Evolutionary conservation across 257 asterid species (phyloP), one percentile per base, ranked within the genome.

Genomic region (Solanum sejunctum): DNA sequence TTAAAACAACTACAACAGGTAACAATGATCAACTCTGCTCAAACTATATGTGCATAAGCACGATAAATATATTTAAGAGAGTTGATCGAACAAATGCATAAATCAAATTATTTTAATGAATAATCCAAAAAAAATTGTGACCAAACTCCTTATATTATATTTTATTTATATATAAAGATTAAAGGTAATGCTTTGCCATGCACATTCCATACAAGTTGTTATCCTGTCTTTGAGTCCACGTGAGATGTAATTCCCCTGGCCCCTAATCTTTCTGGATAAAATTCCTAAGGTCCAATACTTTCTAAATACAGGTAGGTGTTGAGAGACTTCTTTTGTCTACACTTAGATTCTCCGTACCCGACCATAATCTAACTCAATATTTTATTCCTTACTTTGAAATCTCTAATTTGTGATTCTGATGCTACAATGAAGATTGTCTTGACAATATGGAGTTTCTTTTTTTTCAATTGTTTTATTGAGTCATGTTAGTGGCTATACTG

Each of bases 171-270:
- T 6, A 67, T 80, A 54, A 41, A 36, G 39, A 36, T 3, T 36
- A 36, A 84, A 79, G 41, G 69, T 9, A 49, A 60, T 52, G 58
- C 52, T 45, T 57, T 82, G 75, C 80, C 82, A 70, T 39, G 78
- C 78, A 83, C 47, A 52, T 77, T 77, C 63, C 47, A 10, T 51
- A 66, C 85, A 75, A 85, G 81, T 86, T 84, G 79, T 89, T 88
- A 87, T 89, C 91, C 47, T 88, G 87, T 84, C 83, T 49, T 61
- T 72, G 81, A 41, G 83, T 85, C 85, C 92, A 86, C 89, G 86
- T 84, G 89, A 90, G 88, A 85, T 90, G 88, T 88, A 70, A 87
- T 87, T 88, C 75, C 17, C 55, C 23, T 85, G 39, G 54, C 10
- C 87, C 39, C 39, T 36, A 36, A 36, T 3, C 39, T 55, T 64